Percentiles rank a stretch among this genome's conserved stretches.
These are phyloP conservation scores for Oryza coarctata DNA, from an alignment of 176 grass and related monocot species.

Conservation along the genomic window DNA sequence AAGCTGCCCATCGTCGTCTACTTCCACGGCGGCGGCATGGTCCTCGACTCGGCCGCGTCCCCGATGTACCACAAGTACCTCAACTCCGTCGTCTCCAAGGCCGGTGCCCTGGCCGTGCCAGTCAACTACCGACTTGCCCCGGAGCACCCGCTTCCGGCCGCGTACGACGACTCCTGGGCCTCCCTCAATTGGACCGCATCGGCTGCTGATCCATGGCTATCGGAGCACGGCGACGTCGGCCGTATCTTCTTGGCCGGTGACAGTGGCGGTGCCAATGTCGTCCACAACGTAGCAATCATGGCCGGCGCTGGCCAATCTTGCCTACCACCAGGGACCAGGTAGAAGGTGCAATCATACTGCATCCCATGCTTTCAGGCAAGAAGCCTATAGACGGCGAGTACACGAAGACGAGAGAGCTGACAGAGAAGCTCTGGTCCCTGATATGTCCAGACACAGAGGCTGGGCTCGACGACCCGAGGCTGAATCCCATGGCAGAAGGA, in stretches of 20 bases:
- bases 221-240: constrained; percentile 39
- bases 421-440: constrained; percentile 35
- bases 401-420: background rate
- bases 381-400: constrained; percentile 19
- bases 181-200: constrained; percentile 51
- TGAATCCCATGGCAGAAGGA: constrained; percentile 54
- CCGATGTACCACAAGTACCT: constrained; percentile 36
- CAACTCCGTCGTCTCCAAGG: constrained; percentile 37
- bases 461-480: constrained; percentile 51
- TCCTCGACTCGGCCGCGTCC: constrained; percentile 39
- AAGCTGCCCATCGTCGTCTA: constrained; percentile 56
- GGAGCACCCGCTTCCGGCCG: constrained; percentile 49
- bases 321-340: constrained; percentile 1
- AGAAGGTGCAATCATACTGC: constrained; percentile 43
- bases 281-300: constrained; percentile 41
- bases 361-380: constrained; percentile 46
- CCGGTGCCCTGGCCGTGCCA: constrained; percentile 42
- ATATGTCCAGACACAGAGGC: constrained; percentile 17
- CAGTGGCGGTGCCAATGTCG: constrained; percentile 52
- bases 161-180: constrained; percentile 48
- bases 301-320: background rate
- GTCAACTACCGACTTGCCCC: constrained; percentile 72
- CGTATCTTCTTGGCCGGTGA: constrained; percentile 50
- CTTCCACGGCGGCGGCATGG: constrained; percentile 55
- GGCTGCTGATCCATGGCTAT: constrained; percentile 36